Conservation (phyloP, 306 rosid genomes). For the Prunus padus region DNA sequence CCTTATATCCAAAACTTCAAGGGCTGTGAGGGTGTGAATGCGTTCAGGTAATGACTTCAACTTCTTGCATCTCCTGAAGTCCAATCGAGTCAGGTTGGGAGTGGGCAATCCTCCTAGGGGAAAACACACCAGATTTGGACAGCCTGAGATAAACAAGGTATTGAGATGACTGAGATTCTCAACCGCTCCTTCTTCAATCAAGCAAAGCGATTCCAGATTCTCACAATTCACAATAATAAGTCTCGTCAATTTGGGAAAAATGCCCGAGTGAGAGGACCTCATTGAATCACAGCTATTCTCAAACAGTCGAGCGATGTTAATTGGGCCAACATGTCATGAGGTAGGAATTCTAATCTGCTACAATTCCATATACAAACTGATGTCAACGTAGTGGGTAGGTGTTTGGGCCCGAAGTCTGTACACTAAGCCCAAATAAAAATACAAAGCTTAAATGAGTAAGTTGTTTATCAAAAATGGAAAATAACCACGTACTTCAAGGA, state of each 20-base stretch:
- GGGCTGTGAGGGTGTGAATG: too few species aligned
- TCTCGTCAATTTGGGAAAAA: not conserved
- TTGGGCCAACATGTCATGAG: not conserved
- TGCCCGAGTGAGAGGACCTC: too few species aligned
- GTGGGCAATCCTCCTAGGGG: too few species aligned
- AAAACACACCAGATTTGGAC: too few species aligned
- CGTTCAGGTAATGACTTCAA: not conserved
- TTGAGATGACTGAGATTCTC: too few species aligned
- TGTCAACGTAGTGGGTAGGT: too few species aligned
- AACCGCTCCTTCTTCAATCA: not conserved
- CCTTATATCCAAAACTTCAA: fast-evolving
- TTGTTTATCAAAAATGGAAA: too few species aligned
- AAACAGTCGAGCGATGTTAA: not conserved
- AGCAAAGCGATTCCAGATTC: conserved; percentile 26
- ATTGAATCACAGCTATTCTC: not conserved
- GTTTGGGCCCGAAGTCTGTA: too few species aligned
- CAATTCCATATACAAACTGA: not conserved
- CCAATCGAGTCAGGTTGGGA: fast-evolving
- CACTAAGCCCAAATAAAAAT: too few species aligned
- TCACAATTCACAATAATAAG: fast-evolving
- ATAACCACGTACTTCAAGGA: too few species aligned
- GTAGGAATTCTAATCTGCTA: not conserved
- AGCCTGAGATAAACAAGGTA: too few species aligned
- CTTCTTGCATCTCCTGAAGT: fast-evolving
- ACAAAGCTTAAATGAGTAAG: too few species aligned